Conservation (phyloP, 2,329 filamentous ascomycete genomes). For the Colletotrichum sp. region DNA sequence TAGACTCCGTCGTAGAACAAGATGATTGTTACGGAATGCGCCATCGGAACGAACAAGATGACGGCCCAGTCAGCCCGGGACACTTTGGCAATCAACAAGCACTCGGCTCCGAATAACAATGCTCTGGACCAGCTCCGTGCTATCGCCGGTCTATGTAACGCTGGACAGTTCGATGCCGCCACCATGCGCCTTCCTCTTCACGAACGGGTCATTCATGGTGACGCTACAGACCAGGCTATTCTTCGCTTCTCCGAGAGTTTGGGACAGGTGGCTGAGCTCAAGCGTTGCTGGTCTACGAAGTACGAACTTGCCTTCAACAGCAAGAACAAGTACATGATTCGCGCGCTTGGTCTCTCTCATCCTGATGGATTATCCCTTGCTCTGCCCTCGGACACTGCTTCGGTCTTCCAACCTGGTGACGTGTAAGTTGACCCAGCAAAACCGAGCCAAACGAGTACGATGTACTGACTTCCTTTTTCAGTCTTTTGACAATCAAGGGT, state of each 20-base stretch:
- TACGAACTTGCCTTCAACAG: constrained; percentile 80
- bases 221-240: constrained; percentile 78
- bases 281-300: constrained; percentile 66
- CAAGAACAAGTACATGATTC: constrained; percentile 84
- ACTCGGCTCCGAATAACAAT: constrained; percentile 34
- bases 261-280: constrained; percentile 62
- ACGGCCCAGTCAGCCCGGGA: constrained; percentile 56
- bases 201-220: constrained; percentile 71
- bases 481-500: constrained; percentile 76
- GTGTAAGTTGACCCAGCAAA: constrained; percentile 28
- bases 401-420: constrained; percentile 28
- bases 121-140: constrained; percentile 64
- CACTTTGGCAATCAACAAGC: constrained; percentile 29
- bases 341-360: constrained; percentile 55
- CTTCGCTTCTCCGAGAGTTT: constrained; percentile 73
- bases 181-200: constrained; percentile 63
- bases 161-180: constrained; percentile 74
- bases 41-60: constrained; percentile 57
- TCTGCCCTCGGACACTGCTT: constrained; percentile 23
- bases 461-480: constrained; percentile 23
- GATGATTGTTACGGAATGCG: constrained; percentile 75
- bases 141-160: constrained; percentile 73
- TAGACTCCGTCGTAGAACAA: constrained; percentile 54
- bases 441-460: not conserved
- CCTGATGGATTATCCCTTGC: constrained; percentile 24